Evolutionary conservation across 371 early-diverging fungal genomes (phyloP), one percentile per base, ranked within the genome.

Genomic region (Mortierella sp.): DNA sequence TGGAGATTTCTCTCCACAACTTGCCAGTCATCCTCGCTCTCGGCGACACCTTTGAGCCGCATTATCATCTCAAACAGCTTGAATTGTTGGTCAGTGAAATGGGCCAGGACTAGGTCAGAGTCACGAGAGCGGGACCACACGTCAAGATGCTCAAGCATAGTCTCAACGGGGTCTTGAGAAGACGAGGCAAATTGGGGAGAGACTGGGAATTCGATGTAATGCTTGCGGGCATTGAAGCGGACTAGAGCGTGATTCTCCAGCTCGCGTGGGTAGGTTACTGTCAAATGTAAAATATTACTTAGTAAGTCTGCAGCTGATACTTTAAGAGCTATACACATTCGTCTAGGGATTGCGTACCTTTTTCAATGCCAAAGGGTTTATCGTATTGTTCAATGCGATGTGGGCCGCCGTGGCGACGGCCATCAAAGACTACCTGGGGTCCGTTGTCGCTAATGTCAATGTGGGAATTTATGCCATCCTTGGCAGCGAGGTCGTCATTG

Each of bases 191-290:
- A 70, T 15, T 55, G 61, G 19, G 54, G 56, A 13, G 68, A 61
- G 40, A 67, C n/a, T 5, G 67, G 72, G 32, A 76, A 76, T 22
- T 63, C 28, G n/a, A 78, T 34, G 34, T 72, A 58, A 57, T 72
- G 69, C 63, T 69, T 78, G 53, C 68, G 73, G 64, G 62, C 79
- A 37, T 74, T 74, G 75, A 74, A 74, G 15, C 80, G 80, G 26
- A 80, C 71, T 4, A 80, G 68, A 23, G 70, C 80, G 49, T 80
- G 80, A 49, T 74, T 74, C 49, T 64, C 60, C 29, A 74, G 61
- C 61, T 80, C 75, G 43, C 62, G 77, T 67, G 77, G 71, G 60
- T 76, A 76, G 10, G 34, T 63, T 15, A 76, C 76, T 76, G 32
- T 9, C 23, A 42, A 10, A 22, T 49, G 0, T n/a, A 56, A n/a